Evolutionary conservation across 345 rosid species (phyloP), one percentile per base, ranked within the genome.

Genomic region (Euphorbia lathyris): DNA sequence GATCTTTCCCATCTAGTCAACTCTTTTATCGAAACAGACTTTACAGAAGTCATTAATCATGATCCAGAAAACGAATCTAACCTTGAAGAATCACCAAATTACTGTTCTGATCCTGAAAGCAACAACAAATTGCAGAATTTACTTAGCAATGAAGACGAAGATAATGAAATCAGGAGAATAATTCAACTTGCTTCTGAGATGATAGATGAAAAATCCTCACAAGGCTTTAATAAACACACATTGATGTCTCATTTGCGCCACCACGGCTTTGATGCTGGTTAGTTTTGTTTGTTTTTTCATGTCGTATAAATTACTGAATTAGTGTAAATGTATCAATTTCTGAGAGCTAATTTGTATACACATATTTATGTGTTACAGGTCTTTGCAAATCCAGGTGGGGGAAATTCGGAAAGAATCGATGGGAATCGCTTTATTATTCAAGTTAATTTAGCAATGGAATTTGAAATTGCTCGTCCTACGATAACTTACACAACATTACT

Each of bases 191-290:
- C 76, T 3, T 68, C 73, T 56, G 65, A 17, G 26, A 22, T 72
- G 47, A 19, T 78, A 1, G 77, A 72, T n/a, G 85, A 77, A 7
- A 75, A 42, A 5, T 52, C 78, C 0, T 63, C 80, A 13, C 40
- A 6, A 19, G 78, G 60, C 8, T 78, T 76, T 47, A 82, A n/a
- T n/a, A n/a, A 86, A 62, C 87, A 92, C 1, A 74, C 67, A 22
- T 68, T 88, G 52, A 86, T 95, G 96, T 69, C 80, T 23, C 73
- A 27, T 76, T 72, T 92, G 52, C 87, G 89, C 14, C 74, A 76
- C 63, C 77, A 59, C n/a, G 99, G 91, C 57, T 82, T 85, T 20
- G 97, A 92, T 76, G 93, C 97, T 13, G 97, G 99, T 93, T 57
- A 66, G 85, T 80, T 7, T 13, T n/a, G n/a, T n/a, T n/a, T n/a